Evolutionary conservation across 2,329 filamentous ascomycete species (phyloP), one percentile per base, ranked within the genome.

Genomic region (Phialophora macrospora): DNA sequence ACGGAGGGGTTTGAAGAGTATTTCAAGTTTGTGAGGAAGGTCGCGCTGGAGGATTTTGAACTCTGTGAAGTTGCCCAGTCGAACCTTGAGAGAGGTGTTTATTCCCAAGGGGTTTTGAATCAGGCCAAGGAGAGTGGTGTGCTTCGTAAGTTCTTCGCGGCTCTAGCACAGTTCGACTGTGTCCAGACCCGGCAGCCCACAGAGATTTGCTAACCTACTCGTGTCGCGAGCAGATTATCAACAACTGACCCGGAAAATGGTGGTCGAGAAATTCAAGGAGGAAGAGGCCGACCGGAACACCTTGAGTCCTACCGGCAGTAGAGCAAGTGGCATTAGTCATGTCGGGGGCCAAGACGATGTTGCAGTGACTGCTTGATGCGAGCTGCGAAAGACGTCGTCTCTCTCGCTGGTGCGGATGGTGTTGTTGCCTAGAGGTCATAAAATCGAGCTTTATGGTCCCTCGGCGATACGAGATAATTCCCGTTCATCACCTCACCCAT

Each of bases 41-140:
- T 87, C 2, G 84, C 84, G 0, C 72, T 84, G 64, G 84, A 86
- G 67, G 84, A 86, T 64, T 85, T 80, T 67, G 84, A 86, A 73
- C 75, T 86, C 0, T 87, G 84, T 69, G 84, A 86, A 73, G 83
- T 80, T 58, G 82, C 84, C 1, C 84, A 87, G 71, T 75, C 76
- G 38, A 86, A 86, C 68, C 74, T 87, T 9, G 78, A 82, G 58
- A 80, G 77, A 22, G 84, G 84, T 0, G 78, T 86, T 2, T 86
- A 86, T 71, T 77, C 77, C 2, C 83, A 85, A 68, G 84, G 84
- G 0, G 80, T 86, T 9, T 74, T 87, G 65, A 86, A 87, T 70
- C 83, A 83, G 4, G 75, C 76, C 24, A 85, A 86, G 72, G 84
- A 86, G 72, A 84, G 79, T 57, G 84, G 84, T 0, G 84, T 86